phyloP scores from a whole-genome alignment of 1,284 basidiomycete species.

The Phylloporus sp. region DNA sequence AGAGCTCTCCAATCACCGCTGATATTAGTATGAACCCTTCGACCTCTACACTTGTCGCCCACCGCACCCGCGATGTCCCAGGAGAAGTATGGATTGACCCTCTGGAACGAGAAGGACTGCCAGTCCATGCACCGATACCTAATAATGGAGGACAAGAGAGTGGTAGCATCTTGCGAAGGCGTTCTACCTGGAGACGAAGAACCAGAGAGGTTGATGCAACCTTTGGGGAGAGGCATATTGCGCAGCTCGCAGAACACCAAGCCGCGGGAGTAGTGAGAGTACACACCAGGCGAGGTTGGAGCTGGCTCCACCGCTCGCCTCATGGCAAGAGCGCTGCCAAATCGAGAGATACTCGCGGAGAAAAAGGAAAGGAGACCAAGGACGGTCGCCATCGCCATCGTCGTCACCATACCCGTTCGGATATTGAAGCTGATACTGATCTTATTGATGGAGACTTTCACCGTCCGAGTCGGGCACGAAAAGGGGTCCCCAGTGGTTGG shows the following conservation, averaged over 20 bases:
- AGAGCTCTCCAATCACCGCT: constrained; percentile 9
- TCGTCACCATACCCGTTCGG: constrained; percentile 11
- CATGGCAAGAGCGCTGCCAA: constrained; percentile 2
- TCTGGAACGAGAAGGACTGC: constrained; percentile 52
- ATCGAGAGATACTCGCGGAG: neutral
- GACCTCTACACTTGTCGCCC: constrained; percentile 26
- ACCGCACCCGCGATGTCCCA: constrained; percentile 45
- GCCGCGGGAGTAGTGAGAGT: constrained; percentile 41
- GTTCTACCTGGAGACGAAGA: constrained; percentile 24
- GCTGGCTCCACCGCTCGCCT: constrained; percentile 26
- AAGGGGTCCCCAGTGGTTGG: constrained; percentile 30
- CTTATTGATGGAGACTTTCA: constrained; percentile 7
- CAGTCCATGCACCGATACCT: constrained; percentile 29
- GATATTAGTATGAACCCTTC: constrained; percentile 18
- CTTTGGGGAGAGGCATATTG: constrained; percentile 21
- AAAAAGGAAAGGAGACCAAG: constrained; percentile 17
- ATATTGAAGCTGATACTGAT: constrained; percentile 20
- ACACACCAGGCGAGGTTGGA: constrained; percentile 36
- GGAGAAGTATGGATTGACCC: constrained; percentile 52
- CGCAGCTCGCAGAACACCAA: constrained; percentile 34
- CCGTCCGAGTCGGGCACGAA: constrained; percentile 24
- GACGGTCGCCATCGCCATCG: constrained; percentile 7
- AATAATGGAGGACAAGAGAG: neutral
- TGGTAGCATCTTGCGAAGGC: constrained; percentile 17
- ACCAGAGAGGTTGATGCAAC: constrained; percentile 9